Conservation (phyloP, 75 land plant species). For the Selaginella tamariscina region DNA sequence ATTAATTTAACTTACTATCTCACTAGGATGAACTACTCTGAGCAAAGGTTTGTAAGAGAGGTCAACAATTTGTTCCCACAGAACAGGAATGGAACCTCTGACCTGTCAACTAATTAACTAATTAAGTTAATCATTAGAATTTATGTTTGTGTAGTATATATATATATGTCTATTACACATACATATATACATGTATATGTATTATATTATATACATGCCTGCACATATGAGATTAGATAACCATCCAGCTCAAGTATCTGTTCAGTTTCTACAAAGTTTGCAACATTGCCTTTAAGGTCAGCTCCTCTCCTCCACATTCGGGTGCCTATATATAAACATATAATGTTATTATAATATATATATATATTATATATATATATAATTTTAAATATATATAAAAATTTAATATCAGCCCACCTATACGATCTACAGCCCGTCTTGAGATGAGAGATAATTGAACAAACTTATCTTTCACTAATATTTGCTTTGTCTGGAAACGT, state of each 20-base stretch:
- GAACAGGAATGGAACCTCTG: conserved; percentile 79
- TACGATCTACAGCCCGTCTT: conserved; percentile 57
- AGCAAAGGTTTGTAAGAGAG: conserved; percentile 81
- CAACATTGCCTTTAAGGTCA: conserved; percentile 73
- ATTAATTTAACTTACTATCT: conserved; percentile 34
- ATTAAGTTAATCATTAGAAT: no score
- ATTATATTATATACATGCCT: conserved; percentile 34
- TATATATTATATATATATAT: no score
- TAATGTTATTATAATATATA: no score
- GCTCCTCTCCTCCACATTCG: conserved; percentile 99
- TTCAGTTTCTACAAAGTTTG: conserved; percentile 96
- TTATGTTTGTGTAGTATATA: no score
- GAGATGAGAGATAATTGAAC: conserved; percentile 41
- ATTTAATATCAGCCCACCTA: conserved; percentile 33
- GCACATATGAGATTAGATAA: conserved; percentile 57
- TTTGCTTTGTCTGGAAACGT: conserved; percentile 46
- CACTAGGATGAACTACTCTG: conserved; percentile 46
- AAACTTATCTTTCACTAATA: conserved; percentile 33
- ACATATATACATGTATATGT: neutral
- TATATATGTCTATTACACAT: no score
- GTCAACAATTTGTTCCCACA: conserved; percentile 97
- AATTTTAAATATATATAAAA: neutral
- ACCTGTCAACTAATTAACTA: conserved; percentile 40
- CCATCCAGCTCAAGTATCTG: conserved; percentile 67
- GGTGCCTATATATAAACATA: conserved; percentile 50